Base-by-base conservation (phyloP, 164 flowering plant species). In the Hamamelis virginiana region DNA sequence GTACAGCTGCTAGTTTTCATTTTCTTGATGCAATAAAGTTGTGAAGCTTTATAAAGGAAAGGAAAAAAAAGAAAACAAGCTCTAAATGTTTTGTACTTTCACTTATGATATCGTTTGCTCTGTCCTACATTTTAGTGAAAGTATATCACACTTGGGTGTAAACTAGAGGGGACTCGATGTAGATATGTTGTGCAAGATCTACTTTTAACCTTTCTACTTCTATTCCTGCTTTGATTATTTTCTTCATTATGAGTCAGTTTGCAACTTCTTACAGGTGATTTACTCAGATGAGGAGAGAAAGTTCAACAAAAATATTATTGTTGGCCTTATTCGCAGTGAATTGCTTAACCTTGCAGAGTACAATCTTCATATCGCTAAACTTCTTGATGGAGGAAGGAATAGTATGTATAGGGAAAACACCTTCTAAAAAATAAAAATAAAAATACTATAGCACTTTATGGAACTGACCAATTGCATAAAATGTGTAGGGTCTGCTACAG, bases 311-410 rank as follows among this genome's bases (percentile, higher is more conserved):
- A 97, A 96, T 74, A 91, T 93, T 25, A 88, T 87, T 44, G 68
- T 91, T 57, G 97, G 97, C 65, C 91, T 96, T 55, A 90, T 96
- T 59, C 88, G 84, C 44, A 84, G 87, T 56, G 97, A 86, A 75
- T 67, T 96, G 69, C 81, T 96, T 22, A 91, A 88, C 75, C 92
- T 96, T 62, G 92, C 96, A 1, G 99, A 93, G 80, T 93, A 93
- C 78, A 88, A 87, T 78, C 80, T 93, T 66, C 97, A 96, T 62
- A 83, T 96, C 90, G 94, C 98, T 41, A 96, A 96, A 75, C 91
- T 90, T 74, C 77, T 96, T 83, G 99, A 96, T 73, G 92, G 89
- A 12, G 99, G 99, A 71, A 85, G 96, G 78, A 93, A 96, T 62
- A 93, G 98, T 93, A 86, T 69, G 94, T 80, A 27, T 56, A 38